phyloP scores from a whole-genome alignment of 1,284 basidiomycete genomes.

The Naganishia cerealis region DNA sequence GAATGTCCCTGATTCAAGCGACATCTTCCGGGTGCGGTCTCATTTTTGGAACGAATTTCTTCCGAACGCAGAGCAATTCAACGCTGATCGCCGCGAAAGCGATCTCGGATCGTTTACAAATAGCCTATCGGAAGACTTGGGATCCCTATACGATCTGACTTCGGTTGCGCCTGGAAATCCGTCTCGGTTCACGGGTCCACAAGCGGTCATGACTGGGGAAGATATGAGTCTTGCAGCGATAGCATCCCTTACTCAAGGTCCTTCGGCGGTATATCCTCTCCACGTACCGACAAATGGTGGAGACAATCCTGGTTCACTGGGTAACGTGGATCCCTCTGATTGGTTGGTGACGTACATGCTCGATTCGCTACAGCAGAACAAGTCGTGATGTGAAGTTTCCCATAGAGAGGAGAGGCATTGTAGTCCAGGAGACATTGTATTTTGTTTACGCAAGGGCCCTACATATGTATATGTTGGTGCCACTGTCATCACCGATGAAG shows the following conservation, averaged over 20 bases:
- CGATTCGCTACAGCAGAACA: background rate
- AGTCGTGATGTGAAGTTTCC: background rate
- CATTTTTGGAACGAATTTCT: constrained; percentile 27
- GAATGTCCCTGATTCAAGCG: constrained; percentile 22
- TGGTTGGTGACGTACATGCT: constrained; percentile 26
- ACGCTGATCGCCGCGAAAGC: constrained; percentile 22
- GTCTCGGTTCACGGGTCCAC: background rate
- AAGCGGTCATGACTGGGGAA: background rate
- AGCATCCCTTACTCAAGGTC: constrained; percentile 5
- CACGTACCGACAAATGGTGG: background rate
- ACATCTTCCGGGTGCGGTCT: constrained; percentile 19
- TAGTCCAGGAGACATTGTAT: background rate
- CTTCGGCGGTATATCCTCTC: background rate
- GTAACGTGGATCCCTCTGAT: constrained; percentile 16
- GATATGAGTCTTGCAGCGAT: constrained; percentile 13
- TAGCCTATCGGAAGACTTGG: constrained; percentile 16
- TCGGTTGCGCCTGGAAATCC: background rate
- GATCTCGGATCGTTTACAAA: constrained; percentile 13
- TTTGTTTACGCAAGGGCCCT: background rate
- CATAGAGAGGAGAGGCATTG: background rate
- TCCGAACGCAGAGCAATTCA: constrained; percentile 17
- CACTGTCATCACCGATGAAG: background rate
- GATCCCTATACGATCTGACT: constrained; percentile 18
- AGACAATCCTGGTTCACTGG: background rate
- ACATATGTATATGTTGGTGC: background rate